Evolutionary conservation across 345 rosid genomes (phyloP).

Genomic region (Abelmoschus esculentus): DNA sequence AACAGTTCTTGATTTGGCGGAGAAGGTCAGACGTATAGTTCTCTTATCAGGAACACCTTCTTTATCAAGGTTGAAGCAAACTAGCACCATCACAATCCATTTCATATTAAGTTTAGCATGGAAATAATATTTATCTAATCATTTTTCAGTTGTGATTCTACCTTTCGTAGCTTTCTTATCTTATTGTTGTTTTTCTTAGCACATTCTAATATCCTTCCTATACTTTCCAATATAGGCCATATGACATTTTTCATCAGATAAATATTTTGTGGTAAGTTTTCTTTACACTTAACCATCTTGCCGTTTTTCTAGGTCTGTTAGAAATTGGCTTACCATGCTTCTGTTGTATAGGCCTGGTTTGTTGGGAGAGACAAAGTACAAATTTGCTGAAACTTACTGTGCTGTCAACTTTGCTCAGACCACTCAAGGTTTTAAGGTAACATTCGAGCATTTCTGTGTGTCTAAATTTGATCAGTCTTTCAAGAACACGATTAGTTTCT

Average conservation of each 20-base stretch:
- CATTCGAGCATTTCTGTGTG: conserved; percentile 2
- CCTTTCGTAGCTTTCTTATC: not conserved
- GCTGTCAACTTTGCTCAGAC: conserved; percentile 44
- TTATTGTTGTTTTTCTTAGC: conserved; percentile 4
- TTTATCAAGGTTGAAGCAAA: conserved; percentile 74
- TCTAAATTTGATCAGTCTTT: conserved; percentile 6
- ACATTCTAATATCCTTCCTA: conserved; percentile 27
- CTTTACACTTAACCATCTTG: conserved; percentile 14
- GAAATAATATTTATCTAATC: not conserved
- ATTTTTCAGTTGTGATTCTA: not conserved
- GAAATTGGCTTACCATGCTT: conserved; percentile 20
- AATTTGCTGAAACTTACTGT: conserved; percentile 84
- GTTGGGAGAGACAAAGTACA: conserved; percentile 80
- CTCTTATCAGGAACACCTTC: conserved; percentile 96
- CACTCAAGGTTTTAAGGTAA: conserved; percentile 74
- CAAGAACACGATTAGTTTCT: conserved; percentile 8
- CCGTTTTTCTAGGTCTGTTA: conserved; percentile 14
- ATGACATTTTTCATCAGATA: conserved; percentile 94
- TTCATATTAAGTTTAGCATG: conserved; percentile 10
- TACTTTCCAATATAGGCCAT: conserved; percentile 72
- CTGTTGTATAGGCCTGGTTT: conserved; percentile 74
- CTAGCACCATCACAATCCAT: conserved; percentile 9
- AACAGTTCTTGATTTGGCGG: conserved; percentile 77
- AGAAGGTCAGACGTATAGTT: conserved; percentile 62
- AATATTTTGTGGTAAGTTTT: conserved; percentile 78